Evolutionary conservation across 805 yeast species (phyloP), one percentile per base, ranked within the genome.

Genomic region (Tanozyma kutaoensis): DNA sequence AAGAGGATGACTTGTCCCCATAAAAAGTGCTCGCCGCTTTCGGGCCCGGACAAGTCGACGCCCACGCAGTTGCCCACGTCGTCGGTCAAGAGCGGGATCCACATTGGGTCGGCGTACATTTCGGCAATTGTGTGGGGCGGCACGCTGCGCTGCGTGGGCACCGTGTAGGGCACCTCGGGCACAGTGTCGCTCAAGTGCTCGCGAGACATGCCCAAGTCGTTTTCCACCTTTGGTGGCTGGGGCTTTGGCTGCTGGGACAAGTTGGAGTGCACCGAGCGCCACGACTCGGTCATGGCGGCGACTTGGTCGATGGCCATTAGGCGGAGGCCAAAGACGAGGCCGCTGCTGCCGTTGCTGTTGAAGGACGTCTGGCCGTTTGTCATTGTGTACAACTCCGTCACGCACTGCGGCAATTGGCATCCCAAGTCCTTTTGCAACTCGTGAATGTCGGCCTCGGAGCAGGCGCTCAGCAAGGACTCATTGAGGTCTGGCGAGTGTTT

Each of bases 31-130:
- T 17, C 20, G 10, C 10, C 20, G 20, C 20, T 17, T 13, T 20
- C 14, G n/a, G 81, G 75, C 1, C 60, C 58, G 8, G 60, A 48
- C 33, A 88, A 63, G 54, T 88, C 98, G 11, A 91, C 60, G 28
- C 85, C 98, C 36, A 88, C 75, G 50, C 85, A 86, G 55, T 88
- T 88, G 24, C 98, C 98, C 14, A 73, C 76, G 28, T 70, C 73
- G 49, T 88, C 98, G 26, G 88, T 82, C 21, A 81, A 72, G 28
- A 88, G 52, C 3, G 98, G 97, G 32, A 88, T 73, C 98, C 98
- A 88, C 42, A 69, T 71, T 4, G 82, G 73, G 49, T 82, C 82
- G n/a, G 95, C 88, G 51, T 84, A 91, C 5, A 73, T 72, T 7
- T 69, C 65, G 46, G 80, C 79, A 24, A 85, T 60, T 9, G 74